These are phyloP conservation scores for Mycogone perniciosa DNA, from an alignment of 2,329 filamentous ascomycete species.

Conservation along the genomic window DNA sequence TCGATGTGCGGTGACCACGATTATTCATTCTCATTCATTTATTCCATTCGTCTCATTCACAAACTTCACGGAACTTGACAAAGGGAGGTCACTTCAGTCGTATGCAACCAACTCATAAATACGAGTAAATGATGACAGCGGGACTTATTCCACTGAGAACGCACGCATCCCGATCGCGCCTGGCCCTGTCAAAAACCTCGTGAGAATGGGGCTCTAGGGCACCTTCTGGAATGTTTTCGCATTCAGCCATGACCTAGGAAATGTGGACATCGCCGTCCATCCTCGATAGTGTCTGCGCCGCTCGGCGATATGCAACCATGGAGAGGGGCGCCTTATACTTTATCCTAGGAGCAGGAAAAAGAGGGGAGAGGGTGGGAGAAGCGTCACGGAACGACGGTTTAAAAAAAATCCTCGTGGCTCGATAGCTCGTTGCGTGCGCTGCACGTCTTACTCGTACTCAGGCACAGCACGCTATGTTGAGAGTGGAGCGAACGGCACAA, in stretches of 20 bases:
- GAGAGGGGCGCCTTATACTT: background rate
- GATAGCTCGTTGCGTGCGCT: constrained; percentile 7
- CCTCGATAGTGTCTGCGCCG: constrained; percentile 7
- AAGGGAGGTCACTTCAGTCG: too few species aligned
- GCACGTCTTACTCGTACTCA: constrained; percentile 14
- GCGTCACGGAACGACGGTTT: constrained; percentile 10
- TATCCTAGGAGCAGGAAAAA: too few species aligned
- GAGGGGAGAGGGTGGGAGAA: constrained; percentile 8
- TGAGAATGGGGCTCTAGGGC: background rate
- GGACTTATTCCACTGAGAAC: too few species aligned
- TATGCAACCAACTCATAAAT: too few species aligned
- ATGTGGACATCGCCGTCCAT: background rate
- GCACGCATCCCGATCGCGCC: too few species aligned
- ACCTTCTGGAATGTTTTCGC: constrained; percentile 2
- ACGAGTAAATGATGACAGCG: too few species aligned
- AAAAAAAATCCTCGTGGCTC: constrained; percentile 12
- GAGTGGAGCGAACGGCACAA: background rate
- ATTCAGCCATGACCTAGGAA: background rate
- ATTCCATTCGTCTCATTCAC: too few species aligned
- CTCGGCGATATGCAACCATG: constrained; percentile 7
- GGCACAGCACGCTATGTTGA: constrained; percentile 9
- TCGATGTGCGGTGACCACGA: background rate
- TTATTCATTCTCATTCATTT: too few species aligned
- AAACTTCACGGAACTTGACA: too few species aligned
- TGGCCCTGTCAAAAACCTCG: too few species aligned